Base-by-base conservation (phyloP, 345 rosid species). In the Brassica carinata region DNA sequence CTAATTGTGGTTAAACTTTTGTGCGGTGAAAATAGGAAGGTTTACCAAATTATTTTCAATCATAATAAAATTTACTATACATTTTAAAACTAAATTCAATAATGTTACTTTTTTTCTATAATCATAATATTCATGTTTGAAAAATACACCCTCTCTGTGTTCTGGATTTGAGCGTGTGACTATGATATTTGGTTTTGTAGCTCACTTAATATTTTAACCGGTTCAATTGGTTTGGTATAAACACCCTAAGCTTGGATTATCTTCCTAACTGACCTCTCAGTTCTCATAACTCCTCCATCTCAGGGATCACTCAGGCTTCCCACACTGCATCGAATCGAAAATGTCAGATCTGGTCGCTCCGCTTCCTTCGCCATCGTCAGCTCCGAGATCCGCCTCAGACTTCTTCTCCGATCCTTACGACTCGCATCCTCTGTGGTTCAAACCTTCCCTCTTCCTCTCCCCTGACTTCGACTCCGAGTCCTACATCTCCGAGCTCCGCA, bases 391-490 rank as follows among this genome's bases (percentile, higher is more conserved):
- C 64, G 88, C 96, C 45, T 77, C 88, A 30, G 97, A 93, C 74
- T 80, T 96, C 81, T 96, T 96, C 89, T 89, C 97, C 30, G 98
- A 93, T 55, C 99, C 98, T 1, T 87, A 89, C 48, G 98, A 90
- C 79, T 75, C 89, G 19, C 98, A 92, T 66, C 99, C 99, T 18
- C 89, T 88, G 15, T 96, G 99, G 99, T 96, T 96, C 88, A 93
- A 91, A 71, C 93, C 99, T 57, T 76, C 90, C 23, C 87, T 94
- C 72, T 96, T 96, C 87, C 92, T 93, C 73, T 88, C 97, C 75
- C 87, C 90, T 13, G 73, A 48, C 74, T 96, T 93, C 86, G 97
- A 96, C 84, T 85, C 97, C 53, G 99, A 96, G 71, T 85, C 95
- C 55, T 96, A 90, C 86, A 92, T 96, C 73, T 86, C 94, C 17